A percentile compares a stretch with the other conserved stretches of the same genome.
These are phyloP conservation scores for Rhodomyrtus psidioides DNA, from an alignment of 441 rosid genomes.

Conservation along the genomic window DNA sequence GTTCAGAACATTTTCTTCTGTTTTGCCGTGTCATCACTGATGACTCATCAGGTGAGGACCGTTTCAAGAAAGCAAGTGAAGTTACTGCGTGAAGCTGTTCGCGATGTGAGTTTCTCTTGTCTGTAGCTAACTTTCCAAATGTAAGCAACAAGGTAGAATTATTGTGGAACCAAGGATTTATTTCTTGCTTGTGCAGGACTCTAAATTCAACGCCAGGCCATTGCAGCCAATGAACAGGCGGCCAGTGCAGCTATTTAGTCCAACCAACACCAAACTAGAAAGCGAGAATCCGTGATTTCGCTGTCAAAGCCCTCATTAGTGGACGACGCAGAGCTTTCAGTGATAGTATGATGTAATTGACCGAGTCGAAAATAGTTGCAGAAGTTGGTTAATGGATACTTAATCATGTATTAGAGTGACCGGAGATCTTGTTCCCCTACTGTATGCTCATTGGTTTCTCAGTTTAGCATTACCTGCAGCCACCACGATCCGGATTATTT, in stretches of 20 bases:
- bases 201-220: conserved; percentile 68
- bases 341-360: not conserved
- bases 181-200: conserved; percentile 30
- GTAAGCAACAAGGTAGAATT: not conserved
- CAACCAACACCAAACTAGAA: not conserved
- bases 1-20: not conserved
- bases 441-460: not conserved
- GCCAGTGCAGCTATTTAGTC: conserved; percentile 26
- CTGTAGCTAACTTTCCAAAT: not conserved
- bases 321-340: not conserved
- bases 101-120: conserved; percentile 36
- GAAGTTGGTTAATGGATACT: not conserved
- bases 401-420: not conserved
- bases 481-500: not conserved
- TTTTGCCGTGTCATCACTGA: not conserved
- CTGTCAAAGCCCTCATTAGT: not conserved
- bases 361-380: not conserved
- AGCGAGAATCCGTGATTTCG: not conserved
- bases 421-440: not conserved
- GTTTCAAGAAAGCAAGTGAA: conserved; percentile 42
- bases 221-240: conserved; percentile 34
- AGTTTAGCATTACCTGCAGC: not conserved
- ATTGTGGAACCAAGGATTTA: not conserved
- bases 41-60: conserved; percentile 58
- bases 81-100: conserved; percentile 71